Conservation (phyloP, 2,329 filamentous ascomycete species). For the Neopestalotiopsis sp. region DNA sequence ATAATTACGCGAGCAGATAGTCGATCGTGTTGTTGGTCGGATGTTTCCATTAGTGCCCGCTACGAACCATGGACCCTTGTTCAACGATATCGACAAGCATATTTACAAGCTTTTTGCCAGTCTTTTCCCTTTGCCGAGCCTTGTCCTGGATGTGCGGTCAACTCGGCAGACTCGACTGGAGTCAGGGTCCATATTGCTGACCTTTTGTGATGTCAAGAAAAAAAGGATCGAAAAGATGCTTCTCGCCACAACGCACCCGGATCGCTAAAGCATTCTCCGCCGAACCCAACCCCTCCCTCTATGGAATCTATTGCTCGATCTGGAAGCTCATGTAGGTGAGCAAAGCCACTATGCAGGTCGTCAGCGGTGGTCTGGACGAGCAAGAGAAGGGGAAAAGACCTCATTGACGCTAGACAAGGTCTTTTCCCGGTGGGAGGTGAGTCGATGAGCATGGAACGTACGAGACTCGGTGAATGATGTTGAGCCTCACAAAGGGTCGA, state of each 20-base stretch:
- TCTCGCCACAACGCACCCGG: too few relatives aligned
- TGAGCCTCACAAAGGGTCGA: not conserved
- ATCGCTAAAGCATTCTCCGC: not conserved
- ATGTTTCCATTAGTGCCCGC: not conserved
- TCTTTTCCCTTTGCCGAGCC: not conserved
- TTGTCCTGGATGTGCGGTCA: not conserved
- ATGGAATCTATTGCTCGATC: not conserved
- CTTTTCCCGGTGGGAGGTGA: not conserved
- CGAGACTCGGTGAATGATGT: not conserved
- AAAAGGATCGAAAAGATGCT: too few relatives aligned
- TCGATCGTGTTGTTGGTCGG: not conserved
- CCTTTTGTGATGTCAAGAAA: too few relatives aligned
- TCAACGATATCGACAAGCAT: not conserved
- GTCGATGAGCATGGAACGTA: not conserved
- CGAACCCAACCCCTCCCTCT: not conserved
- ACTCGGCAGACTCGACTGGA: not conserved
- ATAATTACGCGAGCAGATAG: slow-evolving; percentile 3
- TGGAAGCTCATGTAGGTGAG: not conserved
- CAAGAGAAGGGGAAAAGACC: not conserved
- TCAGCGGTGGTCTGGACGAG: not conserved
- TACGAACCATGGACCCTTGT: not conserved
- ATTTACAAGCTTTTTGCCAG: not conserved
- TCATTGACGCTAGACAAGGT: not conserved
- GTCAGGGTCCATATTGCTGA: not conserved
- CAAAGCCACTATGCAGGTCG: slow-evolving; percentile 1